A percentile compares a stretch with the other conserved stretches of the same genome.
These are phyloP conservation scores for Dioscorea zingiberensis DNA, from an alignment of 106 monocot species.

Conservation along the genomic window DNA sequence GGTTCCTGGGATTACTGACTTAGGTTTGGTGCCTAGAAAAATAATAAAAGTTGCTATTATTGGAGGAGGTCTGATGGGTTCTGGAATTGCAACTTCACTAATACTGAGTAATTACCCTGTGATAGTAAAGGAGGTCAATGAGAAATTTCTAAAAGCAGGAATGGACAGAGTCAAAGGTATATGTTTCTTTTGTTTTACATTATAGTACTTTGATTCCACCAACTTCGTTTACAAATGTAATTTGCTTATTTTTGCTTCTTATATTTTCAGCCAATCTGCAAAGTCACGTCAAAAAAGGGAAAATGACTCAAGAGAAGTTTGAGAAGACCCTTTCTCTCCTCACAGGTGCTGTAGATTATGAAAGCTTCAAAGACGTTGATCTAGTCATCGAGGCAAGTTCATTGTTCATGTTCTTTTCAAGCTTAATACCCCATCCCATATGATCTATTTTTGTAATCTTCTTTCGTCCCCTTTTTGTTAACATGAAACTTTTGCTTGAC, in stretches of 20 bases:
- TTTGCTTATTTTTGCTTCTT: background rate
- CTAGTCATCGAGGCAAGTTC: conserved; percentile 83
- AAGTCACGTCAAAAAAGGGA: conserved; percentile 84
- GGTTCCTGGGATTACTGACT: conserved; percentile 83
- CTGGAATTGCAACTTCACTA: conserved; percentile 93
- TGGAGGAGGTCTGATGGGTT: conserved; percentile 96
- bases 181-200: background rate
- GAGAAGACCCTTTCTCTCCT: conserved; percentile 66
- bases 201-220: background rate
- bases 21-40: conserved; percentile 67
- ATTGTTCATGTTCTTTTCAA: background rate
- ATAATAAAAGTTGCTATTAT: conserved; percentile 80
- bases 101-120: conserved; percentile 72
- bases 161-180: conserved; percentile 80
- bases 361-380: conserved; percentile 67
- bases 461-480: too few species aligned
- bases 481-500: conserved; percentile 9
- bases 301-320: conserved; percentile 78
- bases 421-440: background rate
- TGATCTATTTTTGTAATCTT: background rate
- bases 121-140: conserved; percentile 96
- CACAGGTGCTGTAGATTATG: conserved; percentile 80
- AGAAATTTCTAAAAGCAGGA: conserved; percentile 70
- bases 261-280: conserved; percentile 70
- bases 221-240: background rate